phyloP scores from a whole-genome alignment of 192 early-diverging fungal genomes.

The Chytriomyces hyalinus region DNA sequence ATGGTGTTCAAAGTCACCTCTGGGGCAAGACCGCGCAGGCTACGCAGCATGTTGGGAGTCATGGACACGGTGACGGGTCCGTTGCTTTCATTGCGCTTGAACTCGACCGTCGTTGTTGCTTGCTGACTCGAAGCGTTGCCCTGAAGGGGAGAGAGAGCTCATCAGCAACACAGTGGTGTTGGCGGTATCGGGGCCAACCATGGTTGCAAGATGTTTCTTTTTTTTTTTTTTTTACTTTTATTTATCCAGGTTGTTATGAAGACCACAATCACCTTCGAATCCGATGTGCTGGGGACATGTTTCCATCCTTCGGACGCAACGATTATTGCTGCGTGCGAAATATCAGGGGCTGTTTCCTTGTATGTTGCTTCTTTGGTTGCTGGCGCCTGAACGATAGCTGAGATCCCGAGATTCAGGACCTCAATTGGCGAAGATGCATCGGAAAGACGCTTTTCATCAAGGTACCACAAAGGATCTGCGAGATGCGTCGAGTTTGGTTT shows the following conservation, averaged over 20 bases:
- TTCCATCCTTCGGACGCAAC: conserved; percentile 69
- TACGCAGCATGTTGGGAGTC: conserved; percentile 29
- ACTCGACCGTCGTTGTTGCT: conserved; percentile 16
- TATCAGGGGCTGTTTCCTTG: conserved; percentile 77
- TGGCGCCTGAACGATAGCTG: neutral
- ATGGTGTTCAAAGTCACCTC: neutral
- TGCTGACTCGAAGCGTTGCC: conserved; percentile 5
- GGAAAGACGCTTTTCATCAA: conserved; percentile 49
- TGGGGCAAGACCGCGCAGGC: conserved; percentile 12
- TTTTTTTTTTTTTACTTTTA: conserved; percentile 8
- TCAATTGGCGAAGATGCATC: neutral
- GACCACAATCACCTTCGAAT: conserved; percentile 27
- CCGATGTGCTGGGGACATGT: conserved; percentile 54
- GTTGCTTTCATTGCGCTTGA: conserved; percentile 21
- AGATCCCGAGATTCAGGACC: neutral
- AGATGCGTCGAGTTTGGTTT: conserved; percentile 80
- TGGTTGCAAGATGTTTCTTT: neutral
- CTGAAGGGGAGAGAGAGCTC: neutral
- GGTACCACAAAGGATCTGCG: conserved; percentile 84
- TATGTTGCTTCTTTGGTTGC: conserved; percentile 31
- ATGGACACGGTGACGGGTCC: conserved; percentile 32
- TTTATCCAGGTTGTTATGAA: neutral
- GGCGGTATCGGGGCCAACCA: neutral
- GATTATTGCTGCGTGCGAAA: conserved; percentile 73
- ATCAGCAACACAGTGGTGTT: neutral